Percentiles rank a stretch among this genome's conserved stretches.
Conservation (phyloP, 225 moss, liverwort and hornwort genomes). For the Thuidium tamariscinum region DNA sequence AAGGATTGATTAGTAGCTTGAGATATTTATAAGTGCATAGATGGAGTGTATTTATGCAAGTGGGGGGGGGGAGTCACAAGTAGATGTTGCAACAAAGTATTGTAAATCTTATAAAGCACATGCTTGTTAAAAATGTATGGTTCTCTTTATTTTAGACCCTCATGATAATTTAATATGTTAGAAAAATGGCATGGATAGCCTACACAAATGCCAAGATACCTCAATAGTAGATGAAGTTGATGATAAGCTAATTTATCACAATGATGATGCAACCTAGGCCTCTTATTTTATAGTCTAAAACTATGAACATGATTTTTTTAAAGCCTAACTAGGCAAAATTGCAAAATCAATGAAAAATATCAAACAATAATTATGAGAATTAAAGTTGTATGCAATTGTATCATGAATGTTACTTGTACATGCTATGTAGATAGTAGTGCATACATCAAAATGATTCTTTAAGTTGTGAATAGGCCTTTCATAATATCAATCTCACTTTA, state of each 20-base stretch:
- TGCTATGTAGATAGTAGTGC: neutral
- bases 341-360: accelerated
- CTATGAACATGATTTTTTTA: too few relatives aligned
- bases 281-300: accelerated
- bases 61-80: accelerated
- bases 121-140: accelerated
- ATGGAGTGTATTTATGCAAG: too few relatives aligned
- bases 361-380: neutral
- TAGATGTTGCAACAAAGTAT: accelerated
- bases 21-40: too few relatives aligned
- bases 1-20: too few relatives aligned
- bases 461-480: neutral
- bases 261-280: neutral
- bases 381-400: neutral
- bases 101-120: accelerated
- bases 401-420: neutral
- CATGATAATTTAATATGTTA: accelerated
- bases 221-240: accelerated
- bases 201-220: accelerated
- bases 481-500: neutral
- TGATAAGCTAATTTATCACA: accelerated
- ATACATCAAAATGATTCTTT: neutral
- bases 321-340: neutral
- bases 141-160: accelerated
- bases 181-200: accelerated